Conservation (phyloP, 2,329 filamentous ascomycete genomes). For the Neonectria neomacrospora region DNA sequence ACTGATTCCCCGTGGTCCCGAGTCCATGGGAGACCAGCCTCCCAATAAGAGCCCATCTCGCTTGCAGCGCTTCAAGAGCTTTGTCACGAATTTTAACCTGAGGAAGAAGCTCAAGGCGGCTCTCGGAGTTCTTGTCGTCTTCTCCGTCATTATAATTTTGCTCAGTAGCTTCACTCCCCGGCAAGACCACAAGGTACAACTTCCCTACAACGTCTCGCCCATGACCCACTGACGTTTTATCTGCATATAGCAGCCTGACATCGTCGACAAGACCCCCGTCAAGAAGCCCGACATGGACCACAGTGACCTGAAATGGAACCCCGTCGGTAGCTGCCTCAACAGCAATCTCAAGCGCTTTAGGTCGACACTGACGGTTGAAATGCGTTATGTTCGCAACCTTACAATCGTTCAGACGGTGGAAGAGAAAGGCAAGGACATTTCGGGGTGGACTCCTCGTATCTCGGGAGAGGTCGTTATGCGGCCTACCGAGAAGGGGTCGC, state of each 20-base stretch:
- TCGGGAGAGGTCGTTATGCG: slow-evolving; percentile 60
- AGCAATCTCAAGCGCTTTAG: background rate
- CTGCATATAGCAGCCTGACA: slow-evolving; percentile 29
- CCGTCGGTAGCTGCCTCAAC: slow-evolving; percentile 43
- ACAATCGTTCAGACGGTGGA: slow-evolving; percentile 53
- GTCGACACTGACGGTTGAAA: slow-evolving; percentile 43
- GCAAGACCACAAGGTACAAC: slow-evolving; percentile 46
- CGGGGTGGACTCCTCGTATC: slow-evolving; percentile 50
- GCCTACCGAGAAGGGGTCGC: slow-evolving; percentile 46
- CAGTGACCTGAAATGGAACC: slow-evolving; percentile 43
- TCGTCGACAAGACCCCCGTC: slow-evolving; percentile 41
- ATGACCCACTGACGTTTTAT: background rate
- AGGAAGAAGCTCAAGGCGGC: slow-evolving; percentile 46
- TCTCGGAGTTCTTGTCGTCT: slow-evolving; percentile 47
- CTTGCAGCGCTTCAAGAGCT: slow-evolving; percentile 46
- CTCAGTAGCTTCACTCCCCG: slow-evolving; percentile 37
- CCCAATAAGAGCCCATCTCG: slow-evolving; percentile 38
- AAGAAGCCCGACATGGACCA: slow-evolving; percentile 36
- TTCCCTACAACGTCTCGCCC: background rate
- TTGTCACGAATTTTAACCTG: slow-evolving; percentile 28
- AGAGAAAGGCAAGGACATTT: slow-evolving; percentile 31
- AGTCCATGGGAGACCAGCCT: slow-evolving; percentile 58
- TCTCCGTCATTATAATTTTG: slow-evolving; percentile 48
- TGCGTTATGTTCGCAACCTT: slow-evolving; percentile 51
- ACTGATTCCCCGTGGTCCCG: slow-evolving; percentile 55